Evolutionary conservation across 305 asterid genomes (phyloP), one percentile per base, ranked within the genome.

Genomic region (Fraxinus paxiana): DNA sequence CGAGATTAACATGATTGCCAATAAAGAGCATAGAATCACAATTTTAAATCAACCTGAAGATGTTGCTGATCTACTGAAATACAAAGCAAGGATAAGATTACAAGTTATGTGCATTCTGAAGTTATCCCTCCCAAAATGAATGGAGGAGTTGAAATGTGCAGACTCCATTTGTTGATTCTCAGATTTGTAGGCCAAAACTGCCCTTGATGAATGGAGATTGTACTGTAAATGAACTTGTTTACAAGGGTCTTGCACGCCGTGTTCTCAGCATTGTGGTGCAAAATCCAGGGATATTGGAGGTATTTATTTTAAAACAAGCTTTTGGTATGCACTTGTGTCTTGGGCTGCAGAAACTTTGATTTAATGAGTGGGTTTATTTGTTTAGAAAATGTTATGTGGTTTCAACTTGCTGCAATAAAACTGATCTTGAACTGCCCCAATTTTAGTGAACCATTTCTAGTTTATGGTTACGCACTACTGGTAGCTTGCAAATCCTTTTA

Each of bases 121-220:
- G 86, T 59, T 81, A 83, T 76, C 80, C 76, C 90, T 12, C 80
- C 82, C 77, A 51, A 79, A 75, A 84, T 51, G 54, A 87, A 70
- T 2, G 48, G 51, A 69, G 84, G 34, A 69, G 85, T 54, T 74
- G 87, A 84, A 85, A 74, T 46, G 82, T 77, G 41, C 6, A 80
- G 84, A 75, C 75, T 83, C 82, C 84, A 22, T 81, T 86, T 77
- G 73, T 77, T 54, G 86, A 84, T 89, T 78, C 87, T 82, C 85
- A 77, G 69, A 82, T 80, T 54, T 82, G 87, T 82, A 87, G 88
- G 84, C 96, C 94, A 73, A 88, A 92, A 82, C 82, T 96, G 83
- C 96, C 97, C 34, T 96, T 98, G 99, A 84, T 90, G 80, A 92
- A 96, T 82, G 98, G 97, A 48, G 97, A 96, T 87, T 97, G 98